Evolutionary conservation across 2,329 filamentous ascomycete genomes (phyloP).

Genomic region (Fusarium mangiferae): DNA sequence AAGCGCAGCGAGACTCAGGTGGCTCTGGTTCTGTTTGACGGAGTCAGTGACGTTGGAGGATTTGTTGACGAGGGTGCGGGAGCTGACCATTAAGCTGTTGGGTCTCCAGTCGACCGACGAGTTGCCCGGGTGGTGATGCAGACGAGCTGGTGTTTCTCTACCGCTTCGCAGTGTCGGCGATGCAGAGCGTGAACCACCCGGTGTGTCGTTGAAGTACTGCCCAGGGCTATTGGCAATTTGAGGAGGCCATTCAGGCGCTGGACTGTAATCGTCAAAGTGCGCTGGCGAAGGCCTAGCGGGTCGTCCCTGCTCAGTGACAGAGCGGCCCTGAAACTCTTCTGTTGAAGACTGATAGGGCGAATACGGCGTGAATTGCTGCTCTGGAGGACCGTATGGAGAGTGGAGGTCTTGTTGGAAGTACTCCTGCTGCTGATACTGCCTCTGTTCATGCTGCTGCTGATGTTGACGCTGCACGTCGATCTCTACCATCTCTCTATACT

Average conservation of each 20-base stretch:
- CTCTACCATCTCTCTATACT: slow-evolving; percentile 51
- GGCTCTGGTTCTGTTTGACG: slow-evolving; percentile 53
- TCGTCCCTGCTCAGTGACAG: slow-evolving; percentile 40
- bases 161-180: slow-evolving; percentile 44
- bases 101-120: slow-evolving; percentile 46
- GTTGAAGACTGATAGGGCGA: slow-evolving; percentile 30
- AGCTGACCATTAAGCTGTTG: slow-evolving; percentile 44
- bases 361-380: slow-evolving; percentile 26
- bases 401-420: slow-evolving; percentile 37
- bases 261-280: slow-evolving; percentile 39
- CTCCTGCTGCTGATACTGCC: slow-evolving; percentile 35
- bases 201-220: slow-evolving; percentile 41
- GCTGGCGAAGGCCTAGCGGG: slow-evolving; percentile 30
- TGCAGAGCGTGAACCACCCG: slow-evolving; percentile 41
- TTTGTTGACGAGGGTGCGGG: slow-evolving; percentile 24
- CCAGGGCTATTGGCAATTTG: slow-evolving; percentile 33
- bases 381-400: slow-evolving; percentile 38
- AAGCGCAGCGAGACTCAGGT: slow-evolving; percentile 54
- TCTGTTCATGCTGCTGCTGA: slow-evolving; percentile 42
- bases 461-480: slow-evolving; percentile 47
- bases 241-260: slow-evolving; percentile 42
- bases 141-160: slow-evolving; percentile 36
- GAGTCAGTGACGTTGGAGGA: slow-evolving; percentile 35
- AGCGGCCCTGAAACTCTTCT: slow-evolving; percentile 44
- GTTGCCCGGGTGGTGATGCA: slow-evolving; percentile 29